A percentile compares a stretch with the other conserved stretches of the same genome.
phyloP scores from a whole-genome alignment of 345 rosid genomes.

The Noccaea caerulescens region DNA sequence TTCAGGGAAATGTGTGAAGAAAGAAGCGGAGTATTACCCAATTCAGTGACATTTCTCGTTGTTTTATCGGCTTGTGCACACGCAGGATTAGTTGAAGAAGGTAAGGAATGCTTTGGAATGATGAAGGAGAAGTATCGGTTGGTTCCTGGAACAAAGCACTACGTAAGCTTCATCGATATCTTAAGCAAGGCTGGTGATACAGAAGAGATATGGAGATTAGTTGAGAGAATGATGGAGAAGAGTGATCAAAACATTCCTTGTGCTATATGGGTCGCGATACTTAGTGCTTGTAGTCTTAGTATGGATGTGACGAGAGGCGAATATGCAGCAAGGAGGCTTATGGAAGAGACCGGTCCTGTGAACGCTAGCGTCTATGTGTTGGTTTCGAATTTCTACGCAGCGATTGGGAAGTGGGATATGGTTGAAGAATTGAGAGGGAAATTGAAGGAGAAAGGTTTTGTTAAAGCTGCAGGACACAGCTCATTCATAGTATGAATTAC shows the following conservation, averaged over 20 bases:
- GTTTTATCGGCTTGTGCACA: conserved; percentile 84
- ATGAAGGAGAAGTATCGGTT: conserved; percentile 52
- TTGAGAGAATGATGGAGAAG: conserved; percentile 47
- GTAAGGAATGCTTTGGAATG: conserved; percentile 52
- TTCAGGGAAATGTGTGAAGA: conserved; percentile 60
- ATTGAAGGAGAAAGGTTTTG: conserved; percentile 54
- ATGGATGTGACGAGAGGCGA: conserved; percentile 62
- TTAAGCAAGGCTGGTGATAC: conserved; percentile 67
- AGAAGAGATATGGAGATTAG: conserved; percentile 63
- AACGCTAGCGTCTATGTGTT: conserved; percentile 53
- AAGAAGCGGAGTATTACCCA: conserved; percentile 50
- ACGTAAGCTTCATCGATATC: conserved; percentile 64
- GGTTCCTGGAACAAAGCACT: conserved; percentile 63
- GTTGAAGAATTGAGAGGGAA: conserved; percentile 57
- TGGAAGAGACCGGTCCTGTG: conserved; percentile 54
- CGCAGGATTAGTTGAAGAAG: conserved; percentile 70
- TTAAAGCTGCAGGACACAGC: conserved; percentile 71
- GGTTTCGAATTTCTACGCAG: conserved; percentile 72
- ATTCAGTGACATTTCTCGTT: conserved; percentile 76
- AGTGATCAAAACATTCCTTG: conserved; percentile 41
- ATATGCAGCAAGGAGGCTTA: conserved; percentile 58
- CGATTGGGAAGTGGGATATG: conserved; percentile 63
- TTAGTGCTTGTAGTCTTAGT: conserved; percentile 65
- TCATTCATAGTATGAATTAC: conserved; percentile 39
- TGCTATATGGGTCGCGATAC: conserved; percentile 57